Evolutionary conservation across 257 asterid species (phyloP).

Genomic region (Striga asiatica): DNA sequence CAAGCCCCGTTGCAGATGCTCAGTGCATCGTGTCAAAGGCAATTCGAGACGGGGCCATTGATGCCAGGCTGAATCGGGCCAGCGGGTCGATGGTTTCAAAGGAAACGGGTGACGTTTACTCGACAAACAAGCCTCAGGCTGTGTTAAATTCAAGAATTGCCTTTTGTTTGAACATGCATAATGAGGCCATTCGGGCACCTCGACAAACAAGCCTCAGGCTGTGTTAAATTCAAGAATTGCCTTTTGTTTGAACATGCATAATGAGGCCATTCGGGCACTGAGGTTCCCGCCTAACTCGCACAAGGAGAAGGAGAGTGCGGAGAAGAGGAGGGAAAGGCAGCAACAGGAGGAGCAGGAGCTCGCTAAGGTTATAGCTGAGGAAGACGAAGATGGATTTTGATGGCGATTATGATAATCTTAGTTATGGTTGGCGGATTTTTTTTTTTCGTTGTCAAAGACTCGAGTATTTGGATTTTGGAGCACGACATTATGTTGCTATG

Average conservation of each 20-base stretch:
- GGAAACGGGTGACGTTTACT: constrained; percentile 87
- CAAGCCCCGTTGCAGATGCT: constrained; percentile 80
- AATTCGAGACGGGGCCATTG: constrained; percentile 85
- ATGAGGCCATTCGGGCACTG: constrained; percentile 82
- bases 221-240: constrained; percentile 81
- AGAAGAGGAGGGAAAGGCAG: constrained; percentile 86
- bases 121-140: constrained; percentile 80
- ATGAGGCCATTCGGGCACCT: constrained; percentile 90
- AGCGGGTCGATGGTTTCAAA: constrained; percentile 81
- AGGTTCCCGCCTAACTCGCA: constrained; percentile 81
- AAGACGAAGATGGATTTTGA: constrained; percentile 73
- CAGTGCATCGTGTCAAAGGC: constrained; percentile 85
- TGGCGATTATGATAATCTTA: not conserved
- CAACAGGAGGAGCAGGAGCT: constrained; percentile 94
- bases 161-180: constrained; percentile 86
- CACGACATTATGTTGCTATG: no score
- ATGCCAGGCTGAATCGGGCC: constrained; percentile 65
- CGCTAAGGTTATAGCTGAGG: constrained; percentile 91
- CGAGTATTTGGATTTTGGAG: not conserved
- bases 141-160: constrained; percentile 81
- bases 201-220: constrained; percentile 80
- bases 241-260: constrained; percentile 86
- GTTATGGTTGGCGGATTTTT: no score
- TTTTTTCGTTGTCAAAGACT: not conserved
- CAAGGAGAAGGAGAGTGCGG: constrained; percentile 85